Evolutionary conservation across 257 asterid genomes (phyloP).

Genomic region (Prunella vulgaris): DNA sequence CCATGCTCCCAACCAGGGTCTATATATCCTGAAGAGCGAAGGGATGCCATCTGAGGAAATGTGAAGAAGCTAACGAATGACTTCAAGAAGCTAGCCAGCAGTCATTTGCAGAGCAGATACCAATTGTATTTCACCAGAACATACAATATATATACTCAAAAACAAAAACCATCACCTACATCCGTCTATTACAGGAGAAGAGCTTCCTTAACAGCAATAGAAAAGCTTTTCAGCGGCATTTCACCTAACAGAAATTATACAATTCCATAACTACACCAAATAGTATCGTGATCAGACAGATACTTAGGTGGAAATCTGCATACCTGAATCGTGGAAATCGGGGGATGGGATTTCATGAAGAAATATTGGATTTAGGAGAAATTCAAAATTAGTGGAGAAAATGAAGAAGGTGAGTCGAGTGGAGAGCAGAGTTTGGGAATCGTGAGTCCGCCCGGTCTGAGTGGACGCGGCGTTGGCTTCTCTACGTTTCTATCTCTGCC

Average conservation of each 20-base stretch:
- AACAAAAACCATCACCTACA: neutral
- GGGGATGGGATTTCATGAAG: conserved; percentile 7
- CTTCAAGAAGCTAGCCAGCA: conserved; percentile 8
- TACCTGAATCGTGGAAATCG: conserved; percentile 21
- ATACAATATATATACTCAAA: neutral
- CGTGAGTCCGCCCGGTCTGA: conserved; percentile 44
- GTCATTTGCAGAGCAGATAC: neutral
- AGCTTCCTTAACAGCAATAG: neutral
- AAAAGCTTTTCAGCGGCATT: neutral
- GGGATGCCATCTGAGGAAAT: conserved; percentile 66
- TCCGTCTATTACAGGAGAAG: neutral
- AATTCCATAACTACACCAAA: neutral
- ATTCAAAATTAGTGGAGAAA: neutral
- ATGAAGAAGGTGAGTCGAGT: conserved; percentile 26
- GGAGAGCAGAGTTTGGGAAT: conserved; percentile 36
- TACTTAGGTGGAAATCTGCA: neutral
- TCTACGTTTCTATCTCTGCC: neutral
- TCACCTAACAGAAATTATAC: neutral
- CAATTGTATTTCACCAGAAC: neutral
- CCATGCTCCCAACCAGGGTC: conserved; percentile 99
- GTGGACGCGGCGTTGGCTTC: conserved; percentile 35
- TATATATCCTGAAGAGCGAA: conserved; percentile 65
- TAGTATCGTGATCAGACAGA: neutral
- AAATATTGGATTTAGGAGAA: conserved; percentile 10
- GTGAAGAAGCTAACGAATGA: too few relatives aligned